Base-by-base conservation (phyloP, 768 basidiomycete genomes). In the Collybia mongolica region DNA sequence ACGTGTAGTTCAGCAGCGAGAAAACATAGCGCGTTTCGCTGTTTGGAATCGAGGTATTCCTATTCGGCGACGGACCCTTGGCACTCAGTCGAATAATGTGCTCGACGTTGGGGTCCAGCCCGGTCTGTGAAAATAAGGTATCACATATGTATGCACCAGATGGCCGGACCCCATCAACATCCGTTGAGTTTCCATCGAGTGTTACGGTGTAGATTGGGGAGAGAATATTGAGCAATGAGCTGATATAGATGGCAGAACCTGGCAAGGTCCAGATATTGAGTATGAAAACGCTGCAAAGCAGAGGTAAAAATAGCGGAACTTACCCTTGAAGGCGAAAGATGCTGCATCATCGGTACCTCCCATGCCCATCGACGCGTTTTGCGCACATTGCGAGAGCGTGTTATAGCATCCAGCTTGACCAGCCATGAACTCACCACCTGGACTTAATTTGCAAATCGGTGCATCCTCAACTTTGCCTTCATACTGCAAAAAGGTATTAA, bases 211-310 rank as follows among this genome's bases (percentile, higher is more conserved):
- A 63, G n/a, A 59, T 49, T 5, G 59, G 59, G 39, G 54, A 60
- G 14, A 58, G 43, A 32, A 42, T 38, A 44, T 57, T 47, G 41
- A 63, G 53, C 20, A 59, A 43, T 2, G 57, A 58, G 42, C 60
- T 58, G 46, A 63, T 53, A 42, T 64, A 65, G 18, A 65, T 56
- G 1, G 64, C 64, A 11, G 62, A 58, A 15, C 62, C 64, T 65
- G 20, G 15, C n/a, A n/a, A 19, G 14, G 12, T 15, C 2, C 29
- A n/a, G 39, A 23, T 28, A 36, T 12, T n/a, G 6, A 7, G 3
- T 39, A 41, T 19, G n/a, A 19, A 29, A 26, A 7, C 3, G 3
- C 7, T 26, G 3, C 3, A 26, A 26, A 26, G 24, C 24, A 7
- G 24, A 26, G 24, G 24, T 26, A 26, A 7, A 7, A 4, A 7